phyloP scores from a whole-genome alignment of 2,329 filamentous ascomycete species.

The Nothomitra cinnamomea region DNA sequence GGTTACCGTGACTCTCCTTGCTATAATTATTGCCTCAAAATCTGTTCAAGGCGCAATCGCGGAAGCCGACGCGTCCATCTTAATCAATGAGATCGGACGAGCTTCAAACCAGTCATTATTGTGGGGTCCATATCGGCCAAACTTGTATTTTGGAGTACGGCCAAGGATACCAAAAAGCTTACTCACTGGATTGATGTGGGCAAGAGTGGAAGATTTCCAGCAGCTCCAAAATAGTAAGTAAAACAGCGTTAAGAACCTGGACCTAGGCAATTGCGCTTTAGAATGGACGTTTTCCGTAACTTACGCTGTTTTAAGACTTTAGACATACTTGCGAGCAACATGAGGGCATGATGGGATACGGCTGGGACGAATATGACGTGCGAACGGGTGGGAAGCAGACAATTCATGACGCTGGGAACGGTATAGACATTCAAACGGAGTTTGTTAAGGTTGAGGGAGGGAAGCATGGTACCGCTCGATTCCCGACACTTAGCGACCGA shows the following conservation, averaged over 20 bases:
- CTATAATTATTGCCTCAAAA: not conserved
- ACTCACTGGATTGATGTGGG: slow-evolving; percentile 75
- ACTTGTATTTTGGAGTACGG: slow-evolving; percentile 82
- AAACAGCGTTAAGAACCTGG: not conserved
- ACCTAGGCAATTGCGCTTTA: not conserved
- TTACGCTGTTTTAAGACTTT: slow-evolving; percentile 41
- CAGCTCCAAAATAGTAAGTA: slow-evolving; percentile 58
- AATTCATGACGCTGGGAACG: slow-evolving; percentile 79
- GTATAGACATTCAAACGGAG: slow-evolving; percentile 76
- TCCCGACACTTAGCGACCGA: slow-evolving; percentile 18
- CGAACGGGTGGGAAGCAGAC: slow-evolving; percentile 74
- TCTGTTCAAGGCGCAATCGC: not conserved
- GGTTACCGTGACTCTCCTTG: not conserved
- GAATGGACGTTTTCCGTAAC: not conserved
- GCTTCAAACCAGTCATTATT: slow-evolving; percentile 66
- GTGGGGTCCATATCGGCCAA: slow-evolving; percentile 91
- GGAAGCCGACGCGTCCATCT: slow-evolving; percentile 6
- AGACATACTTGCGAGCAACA: slow-evolving; percentile 93
- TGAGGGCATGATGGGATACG: slow-evolving; percentile 85
- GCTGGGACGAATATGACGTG: slow-evolving; percentile 94
- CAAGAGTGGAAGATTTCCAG: slow-evolving; percentile 60
- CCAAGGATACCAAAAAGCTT: slow-evolving; percentile 69
- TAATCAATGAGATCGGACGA: slow-evolving; percentile 22
- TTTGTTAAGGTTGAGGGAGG: slow-evolving; percentile 89
- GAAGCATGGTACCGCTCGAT: slow-evolving; percentile 33